phyloP scores from a whole-genome alignment of 2,329 filamentous ascomycete genomes.

The Penicillium sp. region DNA sequence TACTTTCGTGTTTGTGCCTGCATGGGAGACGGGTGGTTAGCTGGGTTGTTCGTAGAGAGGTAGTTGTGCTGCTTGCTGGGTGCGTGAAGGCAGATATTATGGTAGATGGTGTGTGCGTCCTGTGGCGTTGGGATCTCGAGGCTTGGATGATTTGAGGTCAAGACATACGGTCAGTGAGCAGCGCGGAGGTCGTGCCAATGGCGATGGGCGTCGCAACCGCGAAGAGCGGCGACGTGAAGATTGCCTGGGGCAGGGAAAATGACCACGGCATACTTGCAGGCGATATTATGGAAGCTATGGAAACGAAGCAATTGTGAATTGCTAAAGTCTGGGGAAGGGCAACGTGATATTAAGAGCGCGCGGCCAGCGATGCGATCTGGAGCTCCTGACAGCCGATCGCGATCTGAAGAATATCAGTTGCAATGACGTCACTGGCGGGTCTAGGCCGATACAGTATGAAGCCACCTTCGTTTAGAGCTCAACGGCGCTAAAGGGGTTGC shows the following conservation, averaged over 20 bases:
- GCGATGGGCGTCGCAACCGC: constrained; percentile 33
- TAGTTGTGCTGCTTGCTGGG: no score
- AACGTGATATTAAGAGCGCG: not conserved
- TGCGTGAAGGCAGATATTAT: no score
- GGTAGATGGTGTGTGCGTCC: not conserved
- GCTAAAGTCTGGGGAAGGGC: not conserved
- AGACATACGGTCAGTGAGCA: constrained; percentile 34
- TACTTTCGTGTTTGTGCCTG: constrained; percentile 37
- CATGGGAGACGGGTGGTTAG: not conserved
- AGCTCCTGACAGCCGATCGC: constrained; percentile 11
- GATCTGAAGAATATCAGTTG: constrained; percentile 8
- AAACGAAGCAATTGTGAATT: not conserved
- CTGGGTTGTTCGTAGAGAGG: not conserved
- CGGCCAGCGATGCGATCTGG: not conserved
- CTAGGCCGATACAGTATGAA: no score
- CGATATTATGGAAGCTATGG: not conserved
- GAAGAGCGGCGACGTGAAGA: constrained; percentile 35
- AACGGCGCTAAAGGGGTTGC: not conserved
- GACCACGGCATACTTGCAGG: constrained; percentile 32
- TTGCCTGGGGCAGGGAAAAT: constrained; percentile 31
- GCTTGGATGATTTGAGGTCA: not conserved
- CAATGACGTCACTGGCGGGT: not conserved
- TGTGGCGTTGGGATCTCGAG: not conserved
- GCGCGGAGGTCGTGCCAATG: constrained; percentile 30
- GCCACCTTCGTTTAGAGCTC: not conserved